Evolutionary conservation across 1,284 basidiomycete genomes (phyloP).

Genomic region (Cystobasidiaceae sp.): DNA sequence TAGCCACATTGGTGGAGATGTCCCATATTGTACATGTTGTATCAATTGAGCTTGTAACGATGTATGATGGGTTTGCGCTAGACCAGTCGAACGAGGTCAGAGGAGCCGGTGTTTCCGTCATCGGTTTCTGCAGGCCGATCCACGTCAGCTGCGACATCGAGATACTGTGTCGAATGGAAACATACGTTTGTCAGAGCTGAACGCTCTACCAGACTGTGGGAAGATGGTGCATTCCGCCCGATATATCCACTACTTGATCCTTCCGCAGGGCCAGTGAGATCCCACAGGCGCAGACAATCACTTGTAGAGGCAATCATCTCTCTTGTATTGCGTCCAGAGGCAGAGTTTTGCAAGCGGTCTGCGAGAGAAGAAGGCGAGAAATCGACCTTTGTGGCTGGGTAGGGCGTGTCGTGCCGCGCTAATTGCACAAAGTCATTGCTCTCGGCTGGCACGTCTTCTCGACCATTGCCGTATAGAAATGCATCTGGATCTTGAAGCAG

Average conservation of each 20-base stretch:
- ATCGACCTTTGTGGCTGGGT: conserved; percentile 73
- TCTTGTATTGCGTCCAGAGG: conserved; percentile 47
- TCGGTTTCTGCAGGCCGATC: conserved; percentile 79
- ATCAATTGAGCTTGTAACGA: conserved; percentile 94
- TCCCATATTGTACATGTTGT: conserved; percentile 63
- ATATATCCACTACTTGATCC: conserved; percentile 44
- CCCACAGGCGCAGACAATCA: conserved; percentile 83
- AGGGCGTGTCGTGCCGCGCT: conserved; percentile 71
- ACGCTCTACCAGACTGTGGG: conserved; percentile 44
- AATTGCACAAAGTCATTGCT: conserved; percentile 60
- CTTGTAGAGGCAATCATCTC: conserved; percentile 86
- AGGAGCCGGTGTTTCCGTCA: conserved; percentile 78
- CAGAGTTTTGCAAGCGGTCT: conserved; percentile 61
- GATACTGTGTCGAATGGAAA: too few species aligned
- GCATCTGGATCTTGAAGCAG: conserved; percentile 74
- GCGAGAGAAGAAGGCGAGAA: conserved; percentile 70
- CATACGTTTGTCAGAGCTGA: conserved; percentile 68
- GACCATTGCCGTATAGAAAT: conserved; percentile 63
- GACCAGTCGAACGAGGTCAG: conserved; percentile 96
- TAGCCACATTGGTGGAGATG: conserved; percentile 87
- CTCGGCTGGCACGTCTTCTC: background rate
- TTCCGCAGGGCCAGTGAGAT: conserved; percentile 60
- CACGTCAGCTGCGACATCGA: too few species aligned
- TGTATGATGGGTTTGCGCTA: conserved; percentile 72
- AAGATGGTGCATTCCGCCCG: conserved; percentile 40